Evolutionary conservation across 305 asterid species (phyloP), one percentile per base, ranked within the genome.

Genomic region (Stenogyne calaminthoides): DNA sequence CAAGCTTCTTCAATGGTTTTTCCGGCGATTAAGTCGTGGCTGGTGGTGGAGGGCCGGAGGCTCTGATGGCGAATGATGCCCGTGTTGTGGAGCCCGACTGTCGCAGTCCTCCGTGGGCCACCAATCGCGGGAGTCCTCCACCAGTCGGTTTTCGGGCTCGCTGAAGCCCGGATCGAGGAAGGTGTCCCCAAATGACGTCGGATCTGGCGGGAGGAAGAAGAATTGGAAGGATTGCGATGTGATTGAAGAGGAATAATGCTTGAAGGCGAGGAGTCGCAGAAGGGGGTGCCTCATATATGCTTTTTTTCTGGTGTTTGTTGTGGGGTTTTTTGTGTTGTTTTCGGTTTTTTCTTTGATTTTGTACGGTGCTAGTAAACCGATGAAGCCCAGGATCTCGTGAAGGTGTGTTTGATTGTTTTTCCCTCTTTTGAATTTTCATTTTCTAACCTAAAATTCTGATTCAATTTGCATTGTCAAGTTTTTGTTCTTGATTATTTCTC

Each of bases 141-240:
- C 98, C 72, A 89, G 88, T 75, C 89, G 97, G 44, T 92, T 87
- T 78, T 89, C 95, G 0, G 97, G 97, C 52, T 88, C 98, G 3
- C 85, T 92, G 0, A 92, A 90, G 84, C 98, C 98, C 61, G 96
- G 97, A 84, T 88, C 97, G 14, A 79, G 92, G 80, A 88, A 92
- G 86, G 73, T 92, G 36, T 65, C 79, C 19, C 97, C 97, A 0
- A 87, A 87, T 84, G 92, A 79, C 74, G 90, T 22, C 69, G 89
- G 88, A 76, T 84, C 91, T 2, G 88, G 83, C 0, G 87, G 81
- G 7, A 74, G 87, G n/a, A n/a, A n/a, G n/a, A n/a, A n/a, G n/a
- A n/a, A n/a, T n/a, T n/a, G n/a, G n/a, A n/a, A n/a, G n/a, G n/a
- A n/a, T n/a, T n/a, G n/a, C n/a, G n/a, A n/a, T n/a, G n/a, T n/a